Base-by-base conservation (phyloP, 208 protist species). In the Blastocrithidia nonstop region DNA sequence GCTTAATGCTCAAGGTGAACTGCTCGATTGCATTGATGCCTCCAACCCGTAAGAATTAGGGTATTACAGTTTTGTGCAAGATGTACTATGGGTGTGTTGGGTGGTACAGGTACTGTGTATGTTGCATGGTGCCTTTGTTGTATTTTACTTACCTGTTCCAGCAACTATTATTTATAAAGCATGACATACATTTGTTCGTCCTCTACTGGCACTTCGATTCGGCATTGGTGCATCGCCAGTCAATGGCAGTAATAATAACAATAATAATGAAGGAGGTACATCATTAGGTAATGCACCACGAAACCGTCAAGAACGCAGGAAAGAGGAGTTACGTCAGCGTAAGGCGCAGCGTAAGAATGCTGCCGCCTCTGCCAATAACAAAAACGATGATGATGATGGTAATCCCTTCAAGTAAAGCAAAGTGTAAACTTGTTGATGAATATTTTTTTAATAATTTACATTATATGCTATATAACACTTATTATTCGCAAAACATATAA, bases 1-100 rank as follows among this genome's bases (percentile, higher is more conserved):
- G 4, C 65, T 69, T 31, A 52, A 59, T 22, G 25, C 53, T 3
- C 51, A 68, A 0, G 85, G 85, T 1, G 59, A 77, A 15, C 59
- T 93, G 24, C 25, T 86, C 1, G 68, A 79, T 43, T 90, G 79
- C 50, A 45, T 66, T 20, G 80, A 93, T 46, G 74, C 53, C 19
- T 74, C 77, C 31, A 71, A 87, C 50, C 80, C 85, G 5, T 37
- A 50, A 43, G 75, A 88, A 50, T 63, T 93, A 16, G 85, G 85
- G 1, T 50, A 72, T 45, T 86, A 85, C 55, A 71, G 61, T 11
- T 74, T 84, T 22, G 78, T 72, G 13, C 85, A 93, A 63, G 85
- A 93, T 55, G 32, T 81, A 26, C 45, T 93, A 40, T 93, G 85
- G 85, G 65, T 87, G 25, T 90, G 80, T 55, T 93, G 85, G 80